A percentile compares a stretch with the other conserved stretches of the same genome.
phyloP scores from a whole-genome alignment of 176 grass and related monocot genomes.

The Zoysia japonica region DNA sequence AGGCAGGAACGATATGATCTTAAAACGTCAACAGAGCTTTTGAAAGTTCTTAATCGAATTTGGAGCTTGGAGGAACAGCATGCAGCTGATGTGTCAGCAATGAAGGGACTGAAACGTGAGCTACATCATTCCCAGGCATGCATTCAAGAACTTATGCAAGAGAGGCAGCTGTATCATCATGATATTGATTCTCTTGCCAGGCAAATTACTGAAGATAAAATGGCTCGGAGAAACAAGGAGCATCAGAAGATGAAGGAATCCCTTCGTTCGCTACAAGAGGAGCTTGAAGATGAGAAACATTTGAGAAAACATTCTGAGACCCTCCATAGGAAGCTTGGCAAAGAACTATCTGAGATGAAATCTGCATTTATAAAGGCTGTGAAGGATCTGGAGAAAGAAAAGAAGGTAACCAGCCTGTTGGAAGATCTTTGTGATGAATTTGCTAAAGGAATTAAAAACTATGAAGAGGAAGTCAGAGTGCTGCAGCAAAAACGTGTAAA shows the following conservation, averaged over 20 bases:
- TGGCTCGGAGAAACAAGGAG: slow-evolving; percentile 76
- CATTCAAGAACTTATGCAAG: slow-evolving; percentile 75
- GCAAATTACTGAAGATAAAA: slow-evolving; percentile 69
- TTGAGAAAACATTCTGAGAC: slow-evolving; percentile 77
- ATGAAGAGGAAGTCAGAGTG: slow-evolving; percentile 83
- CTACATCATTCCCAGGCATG: slow-evolving; percentile 63
- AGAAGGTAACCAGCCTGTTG: slow-evolving; percentile 60
- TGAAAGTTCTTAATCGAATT: slow-evolving; percentile 97
- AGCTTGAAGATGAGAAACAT: slow-evolving; percentile 83
- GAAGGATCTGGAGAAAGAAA: slow-evolving; percentile 82
- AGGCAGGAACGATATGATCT: slow-evolving; percentile 59
- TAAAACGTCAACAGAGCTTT: slow-evolving; percentile 88
- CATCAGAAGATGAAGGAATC: slow-evolving; percentile 70
- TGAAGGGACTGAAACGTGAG: slow-evolving; percentile 81
- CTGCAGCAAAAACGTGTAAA: slow-evolving; percentile 74
- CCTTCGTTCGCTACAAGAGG: slow-evolving; percentile 63
- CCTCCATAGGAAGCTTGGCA: slow-evolving; percentile 78
- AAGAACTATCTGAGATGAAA: slow-evolving; percentile 78
- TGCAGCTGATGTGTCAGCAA: slow-evolving; percentile 56
- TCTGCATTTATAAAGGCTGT: slow-evolving; percentile 62
- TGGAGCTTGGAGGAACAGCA: slow-evolving; percentile 99
- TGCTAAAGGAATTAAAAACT: slow-evolving; percentile 82
- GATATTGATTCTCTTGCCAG: slow-evolving; percentile 76
- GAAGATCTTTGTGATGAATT: slow-evolving; percentile 89
- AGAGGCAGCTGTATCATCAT: slow-evolving; percentile 49